Evolutionary conservation across 345 rosid species (phyloP).

Genomic region (Bruguiera gymnorhiza): DNA sequence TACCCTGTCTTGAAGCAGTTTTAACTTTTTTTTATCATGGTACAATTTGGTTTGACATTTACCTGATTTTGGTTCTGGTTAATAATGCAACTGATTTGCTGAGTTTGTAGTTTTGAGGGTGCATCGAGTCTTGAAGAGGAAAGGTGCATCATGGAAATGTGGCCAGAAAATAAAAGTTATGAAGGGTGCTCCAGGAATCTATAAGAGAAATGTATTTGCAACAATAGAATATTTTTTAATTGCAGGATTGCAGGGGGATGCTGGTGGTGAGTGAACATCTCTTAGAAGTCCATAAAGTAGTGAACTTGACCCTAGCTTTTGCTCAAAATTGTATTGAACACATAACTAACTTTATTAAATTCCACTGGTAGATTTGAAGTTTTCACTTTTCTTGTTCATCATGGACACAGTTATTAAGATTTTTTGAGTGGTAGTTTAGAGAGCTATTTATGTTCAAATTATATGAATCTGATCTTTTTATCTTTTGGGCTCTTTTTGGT

Average conservation of each 20-base stretch:
- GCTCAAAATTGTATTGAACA: neutral
- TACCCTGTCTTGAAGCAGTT: too few species aligned
- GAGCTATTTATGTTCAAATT: neutral
- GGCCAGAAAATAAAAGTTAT: slow-evolving; percentile 64
- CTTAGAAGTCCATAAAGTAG: neutral
- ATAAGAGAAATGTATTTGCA: slow-evolving; percentile 47
- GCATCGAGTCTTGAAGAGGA: slow-evolving; percentile 44
- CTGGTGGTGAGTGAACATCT: slow-evolving; percentile 50
- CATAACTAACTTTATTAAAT: neutral
- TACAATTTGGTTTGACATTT: too few species aligned
- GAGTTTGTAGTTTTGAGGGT: slow-evolving; percentile 55
- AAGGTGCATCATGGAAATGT: slow-evolving; percentile 45
- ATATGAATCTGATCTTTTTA: slow-evolving; percentile 4
- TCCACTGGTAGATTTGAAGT: too few species aligned
- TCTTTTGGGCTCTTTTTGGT: neutral
- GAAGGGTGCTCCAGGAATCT: slow-evolving; percentile 60
- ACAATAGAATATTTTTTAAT: slow-evolving; percentile 62
- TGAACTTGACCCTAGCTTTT: neutral
- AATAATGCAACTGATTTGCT: slow-evolving; percentile 1
- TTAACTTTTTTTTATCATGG: too few species aligned
- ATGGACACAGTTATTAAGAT: too few species aligned
- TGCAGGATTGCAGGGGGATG: slow-evolving; percentile 68
- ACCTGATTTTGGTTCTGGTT: slow-evolving; percentile 3
- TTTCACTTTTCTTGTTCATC: too few species aligned
- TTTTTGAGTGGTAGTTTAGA: too few species aligned